Base-by-base conservation (phyloP, 768 basidiomycete genomes). In the Leccinum pellstonianum region DNA sequence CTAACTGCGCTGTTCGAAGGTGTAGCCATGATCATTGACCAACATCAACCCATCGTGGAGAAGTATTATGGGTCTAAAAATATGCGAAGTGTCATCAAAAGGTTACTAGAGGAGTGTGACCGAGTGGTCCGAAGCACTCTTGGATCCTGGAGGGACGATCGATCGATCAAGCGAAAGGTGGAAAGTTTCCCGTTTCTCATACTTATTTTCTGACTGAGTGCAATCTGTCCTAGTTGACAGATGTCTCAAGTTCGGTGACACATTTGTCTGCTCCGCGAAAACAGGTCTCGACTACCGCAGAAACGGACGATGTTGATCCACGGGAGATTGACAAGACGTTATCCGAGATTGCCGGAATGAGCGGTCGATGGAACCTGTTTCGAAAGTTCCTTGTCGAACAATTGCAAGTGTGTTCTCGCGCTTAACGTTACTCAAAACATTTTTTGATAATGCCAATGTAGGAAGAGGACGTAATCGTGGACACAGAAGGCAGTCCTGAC, bases 31-130 rank as follows among this genome's bases (percentile, higher is more conserved):
- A 94, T 99, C 63, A 88, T 99, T 21, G 94, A 96, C 67, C 97
- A 99, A 68, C 97, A 99, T 70, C 96, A 97, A 65, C 92, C 94
- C 2, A 86, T 99, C 5, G 95, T 99, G 1, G 96, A 98, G 70
- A 98, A 97, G 75, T 98, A 99, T 75, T 99, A 99, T 67, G 97
- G 97, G 0, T 66, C 73, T 9, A 91, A 93, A 1, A 89, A 90
- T 72, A 98, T 98, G 96, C 77, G 80, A 46, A 82, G 75, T 37
- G 93, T 96, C 12, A 83, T 95, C 2, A 77, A 81, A 23, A 81
- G 86, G 47, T 78, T 99, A 8, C 73, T 97, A 52, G 83, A 87
- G 58, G 95, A 98, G 70, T 91, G 91, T 56, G 96, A 98, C 73
- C 80, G 86, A 33, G 90, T 96, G 17, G 87, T 93, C 0, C 83